Conservation (phyloP, 2,329 filamentous ascomycete species). For the Talaromyces sp. region DNA sequence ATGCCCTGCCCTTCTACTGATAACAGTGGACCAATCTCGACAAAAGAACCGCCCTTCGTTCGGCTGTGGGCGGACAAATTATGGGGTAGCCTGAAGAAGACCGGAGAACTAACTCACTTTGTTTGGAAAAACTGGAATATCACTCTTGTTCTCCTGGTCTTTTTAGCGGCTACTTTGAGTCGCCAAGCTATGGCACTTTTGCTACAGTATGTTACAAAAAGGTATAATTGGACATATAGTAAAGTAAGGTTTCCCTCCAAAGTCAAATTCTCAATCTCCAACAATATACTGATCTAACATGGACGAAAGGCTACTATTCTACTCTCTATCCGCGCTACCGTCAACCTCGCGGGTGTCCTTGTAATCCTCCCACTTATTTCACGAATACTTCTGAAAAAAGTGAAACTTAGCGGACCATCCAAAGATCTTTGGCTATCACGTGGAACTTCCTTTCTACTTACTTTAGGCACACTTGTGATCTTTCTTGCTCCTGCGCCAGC, state of each 20-base stretch:
- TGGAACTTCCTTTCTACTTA: not conserved
- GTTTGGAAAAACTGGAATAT: not conserved
- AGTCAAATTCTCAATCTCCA: not conserved
- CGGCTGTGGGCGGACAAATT: not conserved
- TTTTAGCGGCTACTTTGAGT: not conserved
- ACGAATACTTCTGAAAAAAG: not conserved
- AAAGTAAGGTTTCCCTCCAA: not conserved
- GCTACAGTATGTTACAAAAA: conserved; percentile 5
- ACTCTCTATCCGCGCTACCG: not conserved
- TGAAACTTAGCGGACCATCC: not conserved
- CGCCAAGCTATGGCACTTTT: conserved; percentile 2
- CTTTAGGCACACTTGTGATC: conserved; percentile 1
- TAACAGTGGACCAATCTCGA: not conserved
- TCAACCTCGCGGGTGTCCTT: conserved; percentile 5
- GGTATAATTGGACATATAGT: conserved; percentile 5
- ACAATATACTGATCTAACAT: not conserved
- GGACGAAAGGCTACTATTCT: conserved; percentile 1
- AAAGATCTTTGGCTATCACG: conserved; percentile 10
- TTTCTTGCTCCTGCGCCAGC: not conserved
- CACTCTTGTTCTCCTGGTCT: conserved; percentile 4
- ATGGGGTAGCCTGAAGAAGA: not conserved
- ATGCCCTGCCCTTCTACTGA: not conserved
- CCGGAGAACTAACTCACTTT: not conserved
- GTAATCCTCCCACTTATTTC: conserved; percentile 5
- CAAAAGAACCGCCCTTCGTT: not conserved